phyloP scores from a whole-genome alignment of 2,329 filamentous ascomycete species.

The Leptographium flavum region DNA sequence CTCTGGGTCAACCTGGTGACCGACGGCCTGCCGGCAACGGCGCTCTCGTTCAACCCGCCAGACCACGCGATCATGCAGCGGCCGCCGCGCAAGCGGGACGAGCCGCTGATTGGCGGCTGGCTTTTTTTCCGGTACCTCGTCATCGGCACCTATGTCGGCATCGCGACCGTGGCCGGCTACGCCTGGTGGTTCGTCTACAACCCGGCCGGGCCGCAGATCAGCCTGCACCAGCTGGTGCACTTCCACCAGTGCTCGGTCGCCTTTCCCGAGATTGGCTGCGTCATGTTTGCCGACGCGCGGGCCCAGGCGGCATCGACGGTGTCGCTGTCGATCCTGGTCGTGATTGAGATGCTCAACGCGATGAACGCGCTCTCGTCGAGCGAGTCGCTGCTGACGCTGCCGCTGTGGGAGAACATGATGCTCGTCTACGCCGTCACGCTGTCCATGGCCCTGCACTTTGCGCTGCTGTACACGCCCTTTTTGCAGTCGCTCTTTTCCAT shows the following conservation, averaged over 20 bases:
- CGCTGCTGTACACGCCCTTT: slow-evolving; percentile 80
- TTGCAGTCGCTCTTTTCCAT: slow-evolving; percentile 85
- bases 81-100: slow-evolving; percentile 79
- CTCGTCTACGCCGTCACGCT: slow-evolving; percentile 87
- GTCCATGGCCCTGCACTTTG: slow-evolving; percentile 92
- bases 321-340: slow-evolving; percentile 80
- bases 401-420: slow-evolving; percentile 98
- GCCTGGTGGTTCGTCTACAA: slow-evolving; percentile 99
- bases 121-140: slow-evolving; percentile 96
- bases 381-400: slow-evolving; percentile 83
- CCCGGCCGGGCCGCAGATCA: slow-evolving; percentile 75
- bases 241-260: slow-evolving; percentile 85
- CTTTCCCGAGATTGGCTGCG: slow-evolving; percentile 81
- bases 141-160: slow-evolving; percentile 86
- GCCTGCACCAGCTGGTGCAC: slow-evolving; percentile 74
- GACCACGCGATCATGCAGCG: slow-evolving; percentile 97
- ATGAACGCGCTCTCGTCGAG: slow-evolving; percentile 96
- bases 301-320: slow-evolving; percentile 86
- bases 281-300: slow-evolving; percentile 79
- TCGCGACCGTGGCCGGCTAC: slow-evolving; percentile 90
- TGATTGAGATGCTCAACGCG: slow-evolving; percentile 99
- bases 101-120: slow-evolving; percentile 87
- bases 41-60: slow-evolving; percentile 94
- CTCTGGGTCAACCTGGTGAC: slow-evolving; percentile 99
- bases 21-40: slow-evolving; percentile 89